These are phyloP conservation scores for Trifolium dubium DNA, from an alignment of 306 rosid species.

Conservation along the genomic window DNA sequence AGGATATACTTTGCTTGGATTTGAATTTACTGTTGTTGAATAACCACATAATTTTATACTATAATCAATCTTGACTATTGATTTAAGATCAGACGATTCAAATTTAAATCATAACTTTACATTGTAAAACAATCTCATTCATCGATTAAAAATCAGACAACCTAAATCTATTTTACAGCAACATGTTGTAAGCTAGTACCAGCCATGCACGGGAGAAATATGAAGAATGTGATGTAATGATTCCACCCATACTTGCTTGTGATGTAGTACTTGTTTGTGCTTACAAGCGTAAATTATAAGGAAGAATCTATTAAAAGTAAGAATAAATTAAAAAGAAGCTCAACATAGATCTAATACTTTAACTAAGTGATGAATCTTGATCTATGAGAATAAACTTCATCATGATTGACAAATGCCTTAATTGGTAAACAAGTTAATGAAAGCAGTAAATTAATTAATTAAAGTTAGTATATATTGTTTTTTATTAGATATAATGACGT, in stretches of 20 bases:
- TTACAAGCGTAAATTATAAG: slow-evolving; percentile 46
- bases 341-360: slow-evolving; percentile 30
- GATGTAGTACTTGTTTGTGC: too few relatives aligned
- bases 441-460: slow-evolving; percentile 22
- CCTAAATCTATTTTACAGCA: too few relatives aligned
- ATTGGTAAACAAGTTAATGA: slow-evolving; percentile 36
- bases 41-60: too few relatives aligned
- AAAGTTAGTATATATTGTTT: not conserved
- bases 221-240: slow-evolving; percentile 14
- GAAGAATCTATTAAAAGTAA: slow-evolving; percentile 42
- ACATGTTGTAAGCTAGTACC: not conserved
- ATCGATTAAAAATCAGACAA: too few relatives aligned
- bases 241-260: slow-evolving; percentile 6
- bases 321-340: not conserved
- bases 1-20: not conserved
- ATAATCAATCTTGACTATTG: too few relatives aligned
- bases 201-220: not conserved
- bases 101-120: too few relatives aligned
- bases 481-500: not conserved
- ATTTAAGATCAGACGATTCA: too few relatives aligned
- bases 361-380: slow-evolving; percentile 22
- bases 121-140: too few relatives aligned
- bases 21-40: too few relatives aligned
- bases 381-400: slow-evolving; percentile 28
- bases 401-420: slow-evolving; percentile 2